Base-by-base conservation (phyloP, 1,139 yeast species). In the Hansenula lynferdii region DNA sequence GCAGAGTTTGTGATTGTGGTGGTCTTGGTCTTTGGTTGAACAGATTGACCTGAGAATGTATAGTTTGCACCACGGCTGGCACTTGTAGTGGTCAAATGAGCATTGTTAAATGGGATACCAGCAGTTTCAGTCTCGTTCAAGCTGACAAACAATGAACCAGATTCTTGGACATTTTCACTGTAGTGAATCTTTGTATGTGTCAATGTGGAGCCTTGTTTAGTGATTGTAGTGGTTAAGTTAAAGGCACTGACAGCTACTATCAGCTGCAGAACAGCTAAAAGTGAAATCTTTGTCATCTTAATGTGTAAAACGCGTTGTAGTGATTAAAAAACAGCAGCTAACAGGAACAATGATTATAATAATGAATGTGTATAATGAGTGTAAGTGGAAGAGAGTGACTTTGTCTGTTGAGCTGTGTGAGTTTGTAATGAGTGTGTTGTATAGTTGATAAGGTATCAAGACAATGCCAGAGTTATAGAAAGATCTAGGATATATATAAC, bases 101-200 rank as follows among this genome's bases (percentile, higher is more conserved):
- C 33, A 20, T 10, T 12, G 6, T 11, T 21, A 11, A 17, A 34
- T 10, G 32, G 32, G 22, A 34, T 17, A 34, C 37, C 37, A 22
- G 18, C 26, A 17, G 37, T 28, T 8, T 16, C 32, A 8, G 32
- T 28, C 9, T 15, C 8, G 17, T 17, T 27, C 10, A 10, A 8
- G 6, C 22, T 5, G 9, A 26, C n/a, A 6, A 19, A 19, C 7
- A 28, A 23, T 4, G 17, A 17, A n/a, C 28, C 32, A 3, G 32
- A 17, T 18, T 34, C 37, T 16, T 26, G 22, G 15, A 34, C 37
- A 17, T 21, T 16, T 10, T 23, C 18, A n/a, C 14, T 20, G n/a
- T 6, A 34, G 12, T 16, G 23, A 27, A n/a, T 15, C 15, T 12
- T 15, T 14, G 36, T 34, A n/a, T 21, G 9, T 14, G 36, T 34